Base-by-base conservation (phyloP, 495 filamentous ascomycete species). In the Cryomyces antarcticus region DNA sequence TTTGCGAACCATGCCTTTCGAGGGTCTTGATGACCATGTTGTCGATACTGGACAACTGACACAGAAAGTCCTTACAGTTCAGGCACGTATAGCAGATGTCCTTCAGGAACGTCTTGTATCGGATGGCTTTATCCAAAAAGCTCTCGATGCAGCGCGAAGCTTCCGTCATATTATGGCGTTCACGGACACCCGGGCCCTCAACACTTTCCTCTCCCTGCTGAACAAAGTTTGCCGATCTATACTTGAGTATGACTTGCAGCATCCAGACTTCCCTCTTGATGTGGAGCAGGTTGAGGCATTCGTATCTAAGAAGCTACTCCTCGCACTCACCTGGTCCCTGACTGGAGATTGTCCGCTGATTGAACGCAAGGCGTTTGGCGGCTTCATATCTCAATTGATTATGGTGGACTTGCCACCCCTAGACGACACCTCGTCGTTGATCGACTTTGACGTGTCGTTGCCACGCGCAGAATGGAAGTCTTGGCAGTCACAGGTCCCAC, bases 101-200 rank as follows among this genome's bases (percentile, higher is more conserved):
- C 68, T 99, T 17, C 67, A 80, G 49, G 71, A 77, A 29, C 75
- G 80, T 46, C 63, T 96, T 30, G 79, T 72, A 5, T 75, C 68
- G 10, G 82, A 92, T 52, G 68, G 79, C 43, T 82, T 96, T 47
- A 71, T 95, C 37, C 54, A 70, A 35, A 74, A 77, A 38, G 78
- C 80, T n/a, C 67, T 99, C 1, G 65, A 72, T 28, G 68, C 83
- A 54, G 81, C 86, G 11, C 70, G 73, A 49, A 68, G 69, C 13
- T 88, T 77, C 64, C 82, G 79, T 46, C 89, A 99, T 54, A 95
- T 99, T 60, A 99, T 99, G 89, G 83, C 95, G 49, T 96, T 86
- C 54, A 94, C 88, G 0, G 70, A 81, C 37, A 82, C 83, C 36
- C 81, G 89, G 31, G 88, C 80, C 4, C 70, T 99, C 46, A 88